Percentiles rank a stretch among this genome's conserved stretches.
phyloP scores from a whole-genome alignment of 2,329 filamentous ascomycete genomes.

The Colletotrichum somersetense region DNA sequence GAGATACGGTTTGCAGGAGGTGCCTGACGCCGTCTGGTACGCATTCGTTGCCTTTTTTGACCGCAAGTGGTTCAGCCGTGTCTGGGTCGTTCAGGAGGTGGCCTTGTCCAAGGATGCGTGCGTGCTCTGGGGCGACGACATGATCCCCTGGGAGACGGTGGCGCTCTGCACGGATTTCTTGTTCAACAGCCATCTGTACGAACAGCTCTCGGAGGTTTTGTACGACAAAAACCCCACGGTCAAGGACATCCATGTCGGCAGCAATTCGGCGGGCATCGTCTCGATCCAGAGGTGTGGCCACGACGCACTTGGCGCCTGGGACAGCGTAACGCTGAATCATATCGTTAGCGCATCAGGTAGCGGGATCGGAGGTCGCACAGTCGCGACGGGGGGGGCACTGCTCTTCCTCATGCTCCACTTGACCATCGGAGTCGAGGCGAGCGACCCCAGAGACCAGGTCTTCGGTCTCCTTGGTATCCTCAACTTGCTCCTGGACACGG shows the following conservation, averaged over 20 bases:
- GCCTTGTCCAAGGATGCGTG: slow-evolving; percentile 35
- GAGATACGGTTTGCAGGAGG: slow-evolving; percentile 8
- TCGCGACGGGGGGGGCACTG: slow-evolving; percentile 26
- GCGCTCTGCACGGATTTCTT: slow-evolving; percentile 32
- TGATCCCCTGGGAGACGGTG: slow-evolving; percentile 34
- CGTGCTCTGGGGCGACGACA: slow-evolving; percentile 36
- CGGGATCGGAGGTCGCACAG: neutral
- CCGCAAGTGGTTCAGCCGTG: slow-evolving; percentile 40
- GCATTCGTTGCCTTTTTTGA: slow-evolving; percentile 40
- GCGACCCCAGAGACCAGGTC: slow-evolving; percentile 40
- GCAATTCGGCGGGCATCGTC: slow-evolving; percentile 31
- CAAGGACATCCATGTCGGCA: slow-evolving; percentile 23
- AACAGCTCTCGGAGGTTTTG: slow-evolving; percentile 28
- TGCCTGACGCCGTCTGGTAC: slow-evolving; percentile 24
- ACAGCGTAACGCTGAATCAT: slow-evolving; percentile 27
- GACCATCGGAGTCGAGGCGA: slow-evolving; percentile 41
- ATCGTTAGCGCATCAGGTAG: slow-evolving; percentile 4
- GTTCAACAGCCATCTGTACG: slow-evolving; percentile 27
- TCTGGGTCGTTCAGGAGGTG: slow-evolving; percentile 43
- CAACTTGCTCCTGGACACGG: slow-evolving; percentile 28
- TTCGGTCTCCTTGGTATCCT: slow-evolving; percentile 42
- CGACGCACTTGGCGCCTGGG: slow-evolving; percentile 17
- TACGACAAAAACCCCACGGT: slow-evolving; percentile 25
- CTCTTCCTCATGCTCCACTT: slow-evolving; percentile 37
- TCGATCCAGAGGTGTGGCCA: slow-evolving; percentile 31